A percentile compares a stretch with the other conserved stretches of the same genome.
phyloP scores from a whole-genome alignment of 805 yeast species.

The Saturnispora mendoncae region DNA sequence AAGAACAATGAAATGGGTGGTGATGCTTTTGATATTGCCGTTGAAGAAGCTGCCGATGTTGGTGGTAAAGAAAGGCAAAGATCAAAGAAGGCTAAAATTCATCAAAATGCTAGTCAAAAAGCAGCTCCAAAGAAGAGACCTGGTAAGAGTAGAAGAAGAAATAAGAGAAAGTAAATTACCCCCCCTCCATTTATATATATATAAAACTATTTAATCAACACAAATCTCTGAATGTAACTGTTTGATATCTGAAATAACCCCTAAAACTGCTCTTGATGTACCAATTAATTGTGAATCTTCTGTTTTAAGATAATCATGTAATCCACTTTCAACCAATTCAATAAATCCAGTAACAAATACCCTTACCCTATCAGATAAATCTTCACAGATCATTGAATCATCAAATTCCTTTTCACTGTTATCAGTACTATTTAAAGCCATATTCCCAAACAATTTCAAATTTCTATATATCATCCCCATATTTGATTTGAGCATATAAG shows the following conservation, averaged over 20 bases:
- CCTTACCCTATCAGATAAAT: constrained; percentile 44
- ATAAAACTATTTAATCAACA: constrained; percentile 5
- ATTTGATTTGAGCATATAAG: constrained; percentile 45
- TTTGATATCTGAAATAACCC: constrained; percentile 15
- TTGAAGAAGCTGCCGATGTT: constrained; percentile 77
- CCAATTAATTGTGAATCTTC: constrained; percentile 28
- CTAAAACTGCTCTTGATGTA: constrained; percentile 14
- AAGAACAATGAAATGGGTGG: constrained; percentile 60
- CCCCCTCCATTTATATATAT: constrained; percentile 3
- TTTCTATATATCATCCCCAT: constrained; percentile 35
- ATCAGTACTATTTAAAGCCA: constrained; percentile 8
- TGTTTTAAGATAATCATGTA: constrained; percentile 46
- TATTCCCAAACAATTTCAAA: constrained; percentile 44
- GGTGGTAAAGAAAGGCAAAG: constrained; percentile 28
- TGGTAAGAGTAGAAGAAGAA: constrained; percentile 47
- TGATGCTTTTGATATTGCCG: constrained; percentile 81
- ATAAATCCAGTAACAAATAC: constrained; percentile 46
- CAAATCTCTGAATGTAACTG: constrained; percentile 15
- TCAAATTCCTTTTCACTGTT: constrained; percentile 9
- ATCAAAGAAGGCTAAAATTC: constrained; percentile 51
- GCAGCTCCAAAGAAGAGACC: constrained; percentile 40
- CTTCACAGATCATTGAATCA: constrained; percentile 39
- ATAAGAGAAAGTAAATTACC: constrained; percentile 16
- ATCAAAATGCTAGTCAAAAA: constrained; percentile 30
- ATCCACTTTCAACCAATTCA: constrained; percentile 40